A percentile compares a stretch with the other conserved stretches of the same genome.
These are phyloP conservation scores for Aspergillus brasiliensis DNA, from an alignment of 2,329 filamentous ascomycete species.

Conservation along the genomic window DNA sequence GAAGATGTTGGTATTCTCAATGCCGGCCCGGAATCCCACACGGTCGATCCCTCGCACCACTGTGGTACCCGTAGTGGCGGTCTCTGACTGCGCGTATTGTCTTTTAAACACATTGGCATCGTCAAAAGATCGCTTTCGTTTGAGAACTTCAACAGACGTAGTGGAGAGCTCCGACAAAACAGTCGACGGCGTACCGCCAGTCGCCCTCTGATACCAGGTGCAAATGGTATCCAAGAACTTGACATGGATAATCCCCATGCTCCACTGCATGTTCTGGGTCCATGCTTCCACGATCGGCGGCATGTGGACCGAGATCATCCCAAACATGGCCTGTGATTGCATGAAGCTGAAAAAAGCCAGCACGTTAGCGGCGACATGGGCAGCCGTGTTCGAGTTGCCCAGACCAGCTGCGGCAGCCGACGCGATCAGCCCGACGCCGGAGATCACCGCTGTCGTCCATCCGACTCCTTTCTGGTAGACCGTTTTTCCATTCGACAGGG, in stretches of 20 bases:
- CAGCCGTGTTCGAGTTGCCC: conserved; percentile 88
- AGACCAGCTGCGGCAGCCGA: conserved; percentile 86
- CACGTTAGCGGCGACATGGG: conserved; percentile 88
- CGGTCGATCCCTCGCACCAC: conserved; percentile 80
- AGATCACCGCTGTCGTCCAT: conserved; percentile 85
- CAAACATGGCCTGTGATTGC: conserved; percentile 88
- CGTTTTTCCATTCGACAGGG: conserved; percentile 86
- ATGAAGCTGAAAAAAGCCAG: conserved; percentile 91
- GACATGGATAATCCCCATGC: conserved; percentile 88
- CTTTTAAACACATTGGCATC: conserved; percentile 19
- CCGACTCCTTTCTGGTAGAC: conserved; percentile 85
- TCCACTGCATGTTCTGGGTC: conserved; percentile 98
- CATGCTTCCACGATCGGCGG: conserved; percentile 87
- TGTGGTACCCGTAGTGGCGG: conserved; percentile 34
- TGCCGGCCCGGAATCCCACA: conserved; percentile 80
- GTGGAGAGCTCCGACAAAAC: conserved; percentile 72
- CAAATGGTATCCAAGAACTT: conserved; percentile 84
- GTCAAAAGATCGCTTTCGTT: conserved; percentile 52
- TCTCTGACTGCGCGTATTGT: conserved; percentile 50
- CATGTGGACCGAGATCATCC: conserved; percentile 77
- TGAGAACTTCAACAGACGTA: conserved; percentile 80
- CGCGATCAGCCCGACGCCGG: conserved; percentile 76
- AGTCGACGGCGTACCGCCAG: conserved; percentile 78
- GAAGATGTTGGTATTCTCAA: conserved; percentile 90
- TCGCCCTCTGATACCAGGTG: conserved; percentile 93